phyloP scores from a whole-genome alignment of 768 basidiomycete species.

The Porphyrellus cyaneotinctus region DNA sequence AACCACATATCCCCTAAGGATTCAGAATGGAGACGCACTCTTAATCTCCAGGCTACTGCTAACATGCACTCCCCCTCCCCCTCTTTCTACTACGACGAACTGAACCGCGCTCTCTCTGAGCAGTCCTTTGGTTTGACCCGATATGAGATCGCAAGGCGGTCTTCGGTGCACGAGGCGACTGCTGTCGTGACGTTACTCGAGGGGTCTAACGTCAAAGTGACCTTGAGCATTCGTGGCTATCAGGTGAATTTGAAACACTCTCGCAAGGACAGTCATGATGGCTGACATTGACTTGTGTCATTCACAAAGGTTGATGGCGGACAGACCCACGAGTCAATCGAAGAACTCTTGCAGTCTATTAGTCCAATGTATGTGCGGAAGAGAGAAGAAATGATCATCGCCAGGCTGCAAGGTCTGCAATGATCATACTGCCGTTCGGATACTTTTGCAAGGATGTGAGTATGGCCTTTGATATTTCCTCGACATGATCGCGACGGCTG shows the following conservation, averaged over 20 bases:
- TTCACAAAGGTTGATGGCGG: conserved; percentile 24
- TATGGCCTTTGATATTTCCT: not conserved
- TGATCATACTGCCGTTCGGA: conserved; percentile 1
- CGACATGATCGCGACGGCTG: not conserved
- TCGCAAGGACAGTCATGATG: not conserved
- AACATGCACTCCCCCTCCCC: conserved; percentile 19
- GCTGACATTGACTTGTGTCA: conserved; percentile 11
- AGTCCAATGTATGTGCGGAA: conserved; percentile 53
- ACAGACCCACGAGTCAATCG: conserved; percentile 52
- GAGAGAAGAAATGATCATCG: conserved; percentile 44
- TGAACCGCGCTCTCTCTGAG: conserved; percentile 52
- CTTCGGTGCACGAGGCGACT: conserved; percentile 44
- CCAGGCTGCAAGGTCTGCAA: conserved; percentile 45
- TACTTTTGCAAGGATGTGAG: conserved; percentile 8
- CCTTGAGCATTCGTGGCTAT: conserved; percentile 53
- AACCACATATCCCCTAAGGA: conserved; percentile 14
- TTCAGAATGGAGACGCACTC: conserved; percentile 18
- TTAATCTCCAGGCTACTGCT: not conserved
- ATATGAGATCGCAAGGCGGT: conserved; percentile 38
- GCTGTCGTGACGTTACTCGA: conserved; percentile 57
- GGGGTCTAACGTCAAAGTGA: conserved; percentile 43
- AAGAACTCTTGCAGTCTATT: conserved; percentile 49
- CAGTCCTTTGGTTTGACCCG: conserved; percentile 53
- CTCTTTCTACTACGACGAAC: conserved; percentile 42
- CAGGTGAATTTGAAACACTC: conserved; percentile 36